phyloP scores from a whole-genome alignment of 345 rosid genomes.

The Moricandia arvensis region DNA sequence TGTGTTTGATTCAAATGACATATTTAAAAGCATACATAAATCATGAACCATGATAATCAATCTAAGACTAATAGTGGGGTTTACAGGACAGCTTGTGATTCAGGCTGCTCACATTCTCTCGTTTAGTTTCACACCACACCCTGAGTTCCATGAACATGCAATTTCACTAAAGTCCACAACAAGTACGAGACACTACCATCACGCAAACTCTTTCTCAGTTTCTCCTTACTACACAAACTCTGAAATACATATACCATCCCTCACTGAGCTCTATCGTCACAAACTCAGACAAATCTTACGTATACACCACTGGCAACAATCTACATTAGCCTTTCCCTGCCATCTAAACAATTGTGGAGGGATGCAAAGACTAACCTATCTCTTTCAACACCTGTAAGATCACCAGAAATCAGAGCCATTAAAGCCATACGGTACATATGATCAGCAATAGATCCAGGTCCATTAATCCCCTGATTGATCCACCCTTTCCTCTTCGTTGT shows the following conservation, averaged over 20 bases:
- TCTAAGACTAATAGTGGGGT: not conserved
- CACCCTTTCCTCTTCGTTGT: constrained; percentile 95
- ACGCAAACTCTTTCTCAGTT: not conserved
- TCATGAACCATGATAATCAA: not conserved
- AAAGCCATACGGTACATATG: constrained; percentile 95
- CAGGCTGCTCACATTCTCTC: not conserved
- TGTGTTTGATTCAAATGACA: not conserved
- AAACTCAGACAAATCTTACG: not conserved
- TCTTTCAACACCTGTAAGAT: constrained; percentile 73
- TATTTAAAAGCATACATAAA: not conserved
- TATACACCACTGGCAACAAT: not conserved
- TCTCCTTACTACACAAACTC: not conserved
- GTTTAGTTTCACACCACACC: not conserved
- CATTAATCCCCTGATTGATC: constrained; percentile 78
- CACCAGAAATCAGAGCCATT: constrained; percentile 78
- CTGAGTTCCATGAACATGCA: not conserved
- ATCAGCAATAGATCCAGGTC: constrained; percentile 88
- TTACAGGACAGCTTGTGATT: not conserved
- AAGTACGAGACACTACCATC: not conserved
- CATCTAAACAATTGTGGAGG: not conserved
- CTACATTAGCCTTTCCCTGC: too few relatives aligned
- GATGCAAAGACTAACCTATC: constrained; percentile 41
- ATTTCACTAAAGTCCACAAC: not conserved
- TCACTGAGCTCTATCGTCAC: not conserved
- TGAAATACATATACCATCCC: not conserved